Evolutionary conservation across 179 eudicot species (phyloP), one percentile per base, ranked within the genome.

Genomic region (Silene vulgaris): DNA sequence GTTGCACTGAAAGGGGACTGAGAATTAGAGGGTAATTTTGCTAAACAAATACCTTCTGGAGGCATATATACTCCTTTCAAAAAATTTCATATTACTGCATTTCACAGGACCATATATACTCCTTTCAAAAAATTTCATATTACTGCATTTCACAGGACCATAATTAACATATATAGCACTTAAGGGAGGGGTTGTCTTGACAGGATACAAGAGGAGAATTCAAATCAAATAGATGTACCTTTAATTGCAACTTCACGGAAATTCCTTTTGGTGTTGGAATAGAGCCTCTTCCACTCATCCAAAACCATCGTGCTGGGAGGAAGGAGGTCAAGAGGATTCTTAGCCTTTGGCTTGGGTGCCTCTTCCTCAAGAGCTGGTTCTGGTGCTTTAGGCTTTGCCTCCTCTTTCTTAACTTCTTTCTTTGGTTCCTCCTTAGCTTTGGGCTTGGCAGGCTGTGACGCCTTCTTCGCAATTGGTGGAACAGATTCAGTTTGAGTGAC

Each of bases 231-330:
- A 45, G 35, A 23, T 12, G 20, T 82, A 89, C 95, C 95, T 89
- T 83, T 83, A 3, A 92, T 81, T 28, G 97, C 97, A 76, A 92
- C 97, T 77, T 90, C 97, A 71, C 97, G 97, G 89, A 92, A 92
- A 77, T 92, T 90, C 54, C 86, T 80, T 77, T 90, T 92, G 52
- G 97, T 92, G 83, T 92, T 92, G 4, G 97, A 92, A 80, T 92
- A 92, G 0, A 92, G 90, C 78, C 97, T 88, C 87, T 92, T 92
- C 97, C 97, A 92, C 1, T 92, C 97, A 89, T 92, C 97, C 61
- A 92, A 75, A 56, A 92, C 63, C 97, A 92, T 92, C 81, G 72
- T 83, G 77, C 97, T 92, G 2, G 96, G 97, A 8, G 96, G 96
- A 64, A 92, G 85, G 19, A 89, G 83, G 81, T 92, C 97, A 65